A percentile compares a stretch with the other conserved stretches of the same genome.
Conservation (phyloP, 1,284 basidiomycete species). For the Malassezia dermatis region DNA sequence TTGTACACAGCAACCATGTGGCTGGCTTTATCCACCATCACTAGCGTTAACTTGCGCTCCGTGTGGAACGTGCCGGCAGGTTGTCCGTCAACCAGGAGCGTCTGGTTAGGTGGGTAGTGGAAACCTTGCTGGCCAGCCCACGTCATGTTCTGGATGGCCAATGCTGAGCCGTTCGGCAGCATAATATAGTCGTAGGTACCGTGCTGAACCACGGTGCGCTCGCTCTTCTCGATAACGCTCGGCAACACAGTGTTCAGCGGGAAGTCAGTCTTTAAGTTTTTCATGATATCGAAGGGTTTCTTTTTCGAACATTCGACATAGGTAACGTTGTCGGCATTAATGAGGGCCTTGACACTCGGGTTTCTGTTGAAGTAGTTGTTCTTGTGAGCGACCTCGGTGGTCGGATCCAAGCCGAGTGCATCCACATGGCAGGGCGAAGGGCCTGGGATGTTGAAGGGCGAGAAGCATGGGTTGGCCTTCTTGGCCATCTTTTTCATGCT, state of each 20-base stretch:
- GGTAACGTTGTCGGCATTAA: constrained; percentile 28
- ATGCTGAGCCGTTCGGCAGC: constrained; percentile 27
- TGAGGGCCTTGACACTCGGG: constrained; percentile 27
- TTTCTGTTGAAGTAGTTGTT: constrained; percentile 26
- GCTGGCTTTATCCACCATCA: constrained; percentile 11
- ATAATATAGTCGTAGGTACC: constrained; percentile 32
- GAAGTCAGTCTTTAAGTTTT: constrained; percentile 11
- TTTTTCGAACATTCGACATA: constrained; percentile 26
- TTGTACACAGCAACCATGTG: constrained; percentile 37
- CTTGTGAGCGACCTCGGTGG: background rate
- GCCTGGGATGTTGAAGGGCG: constrained; percentile 18
- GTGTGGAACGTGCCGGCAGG: constrained; percentile 22
- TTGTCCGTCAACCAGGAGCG: constrained; percentile 16
- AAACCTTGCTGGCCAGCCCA: constrained; percentile 43
- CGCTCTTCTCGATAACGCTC: constrained; percentile 27
- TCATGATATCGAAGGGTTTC: constrained; percentile 20
- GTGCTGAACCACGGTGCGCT: constrained; percentile 29
- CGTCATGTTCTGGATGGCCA: constrained; percentile 41
- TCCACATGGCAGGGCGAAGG: constrained; percentile 7
- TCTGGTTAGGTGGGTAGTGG: constrained; percentile 21
- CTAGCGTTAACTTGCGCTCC: constrained; percentile 34
- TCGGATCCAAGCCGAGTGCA: constrained; percentile 18
- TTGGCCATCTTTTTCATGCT: background rate
- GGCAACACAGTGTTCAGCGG: constrained; percentile 24
- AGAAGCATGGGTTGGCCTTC: constrained; percentile 26